Evolutionary conservation across 1,284 basidiomycete species (phyloP).

Genomic region (Phaffia rhodozyma): DNA sequence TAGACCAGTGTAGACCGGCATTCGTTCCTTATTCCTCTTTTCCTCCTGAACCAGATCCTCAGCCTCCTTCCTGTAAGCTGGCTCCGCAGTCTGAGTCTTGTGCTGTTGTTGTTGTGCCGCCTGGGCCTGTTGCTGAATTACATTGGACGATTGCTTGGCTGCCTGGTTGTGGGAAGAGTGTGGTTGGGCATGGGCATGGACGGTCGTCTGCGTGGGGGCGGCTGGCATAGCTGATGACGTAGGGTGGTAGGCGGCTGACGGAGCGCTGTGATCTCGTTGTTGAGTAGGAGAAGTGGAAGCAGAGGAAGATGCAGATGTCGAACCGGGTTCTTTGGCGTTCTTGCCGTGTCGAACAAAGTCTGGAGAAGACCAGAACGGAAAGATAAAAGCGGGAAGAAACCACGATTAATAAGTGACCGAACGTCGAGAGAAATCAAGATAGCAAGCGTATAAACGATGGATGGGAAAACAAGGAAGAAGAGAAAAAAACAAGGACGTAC

Average conservation of each 20-base stretch:
- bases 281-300: neutral
- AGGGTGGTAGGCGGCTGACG: neutral
- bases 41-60: constrained; percentile 69
- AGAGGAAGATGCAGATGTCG: neutral
- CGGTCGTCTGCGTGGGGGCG: neutral
- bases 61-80: constrained; percentile 46
- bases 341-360: constrained; percentile 61
- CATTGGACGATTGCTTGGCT: constrained; percentile 28
- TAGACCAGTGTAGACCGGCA: constrained; percentile 73
- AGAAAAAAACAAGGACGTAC: constrained; percentile 7
- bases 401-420: neutral
- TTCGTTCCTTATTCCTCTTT: constrained; percentile 55
- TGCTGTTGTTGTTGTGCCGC: constrained; percentile 28
- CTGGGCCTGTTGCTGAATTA: constrained; percentile 33
- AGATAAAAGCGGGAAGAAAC: neutral
- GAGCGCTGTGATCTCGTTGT: neutral
- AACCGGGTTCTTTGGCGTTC: constrained; percentile 52
- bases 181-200: constrained; percentile 38
- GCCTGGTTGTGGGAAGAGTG: constrained; percentile 30
- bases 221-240: neutral
- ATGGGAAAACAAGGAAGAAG: neutral
- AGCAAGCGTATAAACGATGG: constrained; percentile 3
- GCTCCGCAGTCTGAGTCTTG: constrained; percentile 27
- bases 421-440: neutral
- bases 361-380: constrained; percentile 30